These are phyloP conservation scores for Excoecaria agallocha DNA, from an alignment of 345 rosid genomes.

Conservation along the genomic window DNA sequence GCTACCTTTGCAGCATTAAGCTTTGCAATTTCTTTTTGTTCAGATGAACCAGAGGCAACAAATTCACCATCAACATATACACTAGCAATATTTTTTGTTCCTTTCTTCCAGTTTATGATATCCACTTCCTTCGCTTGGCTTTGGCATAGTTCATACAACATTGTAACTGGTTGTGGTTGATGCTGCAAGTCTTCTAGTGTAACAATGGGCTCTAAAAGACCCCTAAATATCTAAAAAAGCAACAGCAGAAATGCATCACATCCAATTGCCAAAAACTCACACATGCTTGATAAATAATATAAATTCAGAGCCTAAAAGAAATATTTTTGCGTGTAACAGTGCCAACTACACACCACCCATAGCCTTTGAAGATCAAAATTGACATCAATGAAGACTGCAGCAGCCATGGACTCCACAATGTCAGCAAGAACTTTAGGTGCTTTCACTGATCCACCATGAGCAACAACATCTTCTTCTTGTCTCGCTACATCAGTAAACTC, in stretches of 20 bases:
- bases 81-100: conserved; percentile 34
- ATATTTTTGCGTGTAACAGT: background rate
- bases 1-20: conserved; percentile 65
- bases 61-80: conserved; percentile 51
- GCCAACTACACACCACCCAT: conserved; percentile 59
- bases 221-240: conserved; percentile 52
- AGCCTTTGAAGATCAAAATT: conserved; percentile 50
- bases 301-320: background rate
- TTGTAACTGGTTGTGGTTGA: conserved; percentile 70
- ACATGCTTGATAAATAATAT: background rate
- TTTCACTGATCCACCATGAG: conserved; percentile 61
- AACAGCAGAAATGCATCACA: background rate
- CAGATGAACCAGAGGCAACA: conserved; percentile 51
- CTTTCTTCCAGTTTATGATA: conserved; percentile 39
- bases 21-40: conserved; percentile 63
- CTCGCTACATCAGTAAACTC: conserved; percentile 54
- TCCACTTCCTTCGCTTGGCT: conserved; percentile 54
- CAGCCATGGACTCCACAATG: conserved; percentile 68
- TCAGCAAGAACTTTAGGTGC: conserved; percentile 88
- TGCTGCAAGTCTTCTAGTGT: conserved; percentile 49
- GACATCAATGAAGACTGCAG: conserved; percentile 64
- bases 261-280: background rate
- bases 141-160: conserved; percentile 58
- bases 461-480: conserved; percentile 45
- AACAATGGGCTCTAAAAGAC: conserved; percentile 65